A percentile compares a stretch with the other conserved stretches of the same genome.
Conservation (phyloP, 805 yeast species). For the Candida ovalis region DNA sequence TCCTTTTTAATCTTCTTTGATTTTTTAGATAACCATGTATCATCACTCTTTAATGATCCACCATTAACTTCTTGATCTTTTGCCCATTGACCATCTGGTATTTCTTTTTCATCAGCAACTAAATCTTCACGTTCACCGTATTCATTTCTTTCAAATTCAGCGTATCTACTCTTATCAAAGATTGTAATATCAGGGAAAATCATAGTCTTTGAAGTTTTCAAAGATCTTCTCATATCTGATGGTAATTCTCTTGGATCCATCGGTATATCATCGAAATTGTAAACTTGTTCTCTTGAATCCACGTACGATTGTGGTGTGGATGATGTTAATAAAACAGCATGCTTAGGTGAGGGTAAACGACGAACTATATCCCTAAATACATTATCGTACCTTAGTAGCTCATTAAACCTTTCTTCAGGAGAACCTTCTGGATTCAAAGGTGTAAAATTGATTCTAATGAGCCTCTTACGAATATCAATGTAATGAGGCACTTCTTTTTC, state of each 20-base stretch:
- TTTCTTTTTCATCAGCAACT: constrained; percentile 20
- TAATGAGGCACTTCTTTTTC: constrained; percentile 49
- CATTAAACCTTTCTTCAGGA: constrained; percentile 35
- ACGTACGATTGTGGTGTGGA: constrained; percentile 23
- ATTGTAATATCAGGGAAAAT: constrained; percentile 56
- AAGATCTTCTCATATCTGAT: constrained; percentile 26
- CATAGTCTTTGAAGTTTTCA: constrained; percentile 27
- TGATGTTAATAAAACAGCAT: constrained; percentile 57
- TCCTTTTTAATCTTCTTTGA: constrained; percentile 16
- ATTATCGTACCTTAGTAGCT: constrained; percentile 26
- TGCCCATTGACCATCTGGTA: constrained; percentile 30
- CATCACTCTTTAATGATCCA: constrained; percentile 16
- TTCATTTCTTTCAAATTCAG: constrained; percentile 55
- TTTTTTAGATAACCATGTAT: constrained; percentile 30
- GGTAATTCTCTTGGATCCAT: constrained; percentile 31
- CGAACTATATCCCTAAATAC: constrained; percentile 53
- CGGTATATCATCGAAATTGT: constrained; percentile 28
- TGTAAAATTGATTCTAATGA: constrained; percentile 56
- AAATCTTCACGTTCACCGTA: constrained; percentile 28
- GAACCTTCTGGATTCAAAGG: constrained; percentile 40
- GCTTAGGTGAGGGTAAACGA: constrained; percentile 70
- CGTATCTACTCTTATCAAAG: constrained; percentile 43
- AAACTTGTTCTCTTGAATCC: constrained; percentile 11
- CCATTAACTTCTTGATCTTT: constrained; percentile 19
- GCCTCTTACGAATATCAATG: constrained; percentile 58